Base-by-base conservation (phyloP, 2,329 filamentous ascomycete species). In the Dendryphion nanum region DNA sequence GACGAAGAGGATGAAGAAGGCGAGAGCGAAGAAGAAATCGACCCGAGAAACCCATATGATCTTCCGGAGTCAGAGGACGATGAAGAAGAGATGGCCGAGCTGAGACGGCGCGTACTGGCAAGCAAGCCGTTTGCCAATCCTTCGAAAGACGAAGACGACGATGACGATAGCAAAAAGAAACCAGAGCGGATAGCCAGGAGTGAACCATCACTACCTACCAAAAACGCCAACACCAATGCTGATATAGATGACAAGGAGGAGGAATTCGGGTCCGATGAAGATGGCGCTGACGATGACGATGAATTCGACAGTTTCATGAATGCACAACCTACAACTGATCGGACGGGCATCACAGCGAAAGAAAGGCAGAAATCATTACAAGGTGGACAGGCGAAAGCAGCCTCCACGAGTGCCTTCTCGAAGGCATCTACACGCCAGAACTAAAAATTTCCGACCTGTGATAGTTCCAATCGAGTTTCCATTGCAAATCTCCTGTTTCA, bases 271-370 rank as follows among this genome's bases (percentile, higher is more conserved):
- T 82, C 85, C 10, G 16, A 30, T 30, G 26, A 38, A 5, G 14
- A 24, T 15, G 41, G 17, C 3, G 37, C 40, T 14, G 52, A 83
- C 3, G 85, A 89, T 14, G 85, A 93, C 37, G 85, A 86, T 32
- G 85, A 89, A 34, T 95, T 97, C 59, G 91, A 97, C 59, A 85
- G 85, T 50, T 94, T 98, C 64, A 95, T 96, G 58, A 82, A 90
- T 52, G 91, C 93, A 0, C 91, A 88, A 3, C 89, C 89, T 0
- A 81, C 94, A 14, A 96, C 90, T 0, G 91, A 96, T 62, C 80
- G 85, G 38, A 86, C 86, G 10, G 91, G 91, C 0, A 83, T 85
- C 30, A 70, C 75, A 28, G 77, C 79, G 2, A 81, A 79, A 50
- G 75, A 84, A 61, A 71, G 75, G 30, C 50, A 51, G 35, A 72